These are phyloP conservation scores for Trypanosomatidae sp. DNA, from an alignment of 208 protist genomes.

Conservation along the genomic window DNA sequence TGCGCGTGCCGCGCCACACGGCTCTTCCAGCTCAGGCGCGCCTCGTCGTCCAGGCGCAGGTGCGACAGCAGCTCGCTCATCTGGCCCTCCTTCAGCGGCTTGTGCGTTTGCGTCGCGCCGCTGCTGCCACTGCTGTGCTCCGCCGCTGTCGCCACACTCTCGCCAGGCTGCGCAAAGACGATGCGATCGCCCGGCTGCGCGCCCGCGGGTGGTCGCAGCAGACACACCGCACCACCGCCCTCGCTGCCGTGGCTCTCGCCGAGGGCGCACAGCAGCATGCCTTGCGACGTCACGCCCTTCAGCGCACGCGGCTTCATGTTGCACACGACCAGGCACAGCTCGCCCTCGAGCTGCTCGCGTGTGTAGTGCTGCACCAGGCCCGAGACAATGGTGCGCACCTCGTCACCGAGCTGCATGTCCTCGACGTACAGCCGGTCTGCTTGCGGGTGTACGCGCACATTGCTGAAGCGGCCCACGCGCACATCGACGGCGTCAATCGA, in stretches of 20 bases:
- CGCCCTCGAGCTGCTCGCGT: constrained; percentile 55
- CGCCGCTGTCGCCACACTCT: constrained; percentile 3
- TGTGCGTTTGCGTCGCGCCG: too few species aligned
- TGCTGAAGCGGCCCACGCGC: constrained; percentile 73
- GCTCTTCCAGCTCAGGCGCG: constrained; percentile 56
- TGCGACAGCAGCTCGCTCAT: constrained; percentile 51
- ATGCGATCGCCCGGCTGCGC: constrained; percentile 54
- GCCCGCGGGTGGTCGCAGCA: constrained; percentile 48
- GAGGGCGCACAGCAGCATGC: constrained; percentile 91
- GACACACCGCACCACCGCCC: constrained; percentile 21
- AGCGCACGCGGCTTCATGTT: constrained; percentile 90
- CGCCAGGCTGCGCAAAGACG: constrained; percentile 26
- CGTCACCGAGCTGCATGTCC: constrained; percentile 85
- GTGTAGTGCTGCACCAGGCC: constrained; percentile 81
- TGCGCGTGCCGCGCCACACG: constrained; percentile 10
- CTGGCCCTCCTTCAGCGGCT: constrained; percentile 22
- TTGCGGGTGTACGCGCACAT: constrained; percentile 64
- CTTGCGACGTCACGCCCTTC: constrained; percentile 79
- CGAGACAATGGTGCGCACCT: constrained; percentile 83
- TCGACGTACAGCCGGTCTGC: constrained; percentile 86
- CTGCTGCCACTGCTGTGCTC: too few species aligned
- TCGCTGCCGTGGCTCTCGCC: too few species aligned
- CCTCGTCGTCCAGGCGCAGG: constrained; percentile 36
- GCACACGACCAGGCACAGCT: constrained; percentile 74
- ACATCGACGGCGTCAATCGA: constrained; percentile 33